Base-by-base conservation (phyloP, 495 filamentous ascomycete genomes). In the Acidiella bohemica region DNA sequence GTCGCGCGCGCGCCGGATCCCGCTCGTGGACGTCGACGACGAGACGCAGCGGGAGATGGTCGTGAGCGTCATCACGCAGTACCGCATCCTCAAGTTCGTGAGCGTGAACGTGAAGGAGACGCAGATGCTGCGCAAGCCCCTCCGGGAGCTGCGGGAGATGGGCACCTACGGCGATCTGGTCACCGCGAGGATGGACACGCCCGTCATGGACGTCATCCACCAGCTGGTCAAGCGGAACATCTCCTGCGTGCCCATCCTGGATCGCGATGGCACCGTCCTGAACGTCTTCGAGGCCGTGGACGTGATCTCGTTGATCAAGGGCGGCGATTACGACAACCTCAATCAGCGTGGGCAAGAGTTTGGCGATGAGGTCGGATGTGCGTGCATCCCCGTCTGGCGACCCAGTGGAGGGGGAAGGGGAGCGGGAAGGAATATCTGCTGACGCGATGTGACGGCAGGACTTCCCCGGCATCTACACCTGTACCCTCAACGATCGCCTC, bases 261-360 rank as follows among this genome's bases (percentile, higher is more conserved):
- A 96, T 55, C 67, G 70, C 53, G 76, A 80, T 73, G 78, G 76
- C 34, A 66, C 76, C 32, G 73, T 99, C 1, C 75, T 94, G 48
- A 99, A 99, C 57, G 84, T 96, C 5, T 99, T 96, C 53, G 92
- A 99, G 60, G 83, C 90, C 6, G 87, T 99, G 32, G 90, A 99
- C 63, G 84, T 99, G 31, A 92, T 99, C 48, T 80, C 86, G 0
- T 71, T 94, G 51, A 95, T 99, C 57, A 92, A 90, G 57, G 87
- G 84, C 9, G 86, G 86, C 11, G 75, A 74, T 12, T 95, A 96
- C 49, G 87, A 96, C 40, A 90, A 95, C 46, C 66, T 96, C 40
- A 73, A 80, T 30, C 70, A 83, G 69, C 14, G 86, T 95, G 5
- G 90, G 88, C 4, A 88, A 95, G 40, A 88, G 88, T 5, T 64